Evolutionary conservation across 1,139 yeast genomes (phyloP), one percentile per base, ranked within the genome.

Genomic region (Taphrina flavorubra): DNA sequence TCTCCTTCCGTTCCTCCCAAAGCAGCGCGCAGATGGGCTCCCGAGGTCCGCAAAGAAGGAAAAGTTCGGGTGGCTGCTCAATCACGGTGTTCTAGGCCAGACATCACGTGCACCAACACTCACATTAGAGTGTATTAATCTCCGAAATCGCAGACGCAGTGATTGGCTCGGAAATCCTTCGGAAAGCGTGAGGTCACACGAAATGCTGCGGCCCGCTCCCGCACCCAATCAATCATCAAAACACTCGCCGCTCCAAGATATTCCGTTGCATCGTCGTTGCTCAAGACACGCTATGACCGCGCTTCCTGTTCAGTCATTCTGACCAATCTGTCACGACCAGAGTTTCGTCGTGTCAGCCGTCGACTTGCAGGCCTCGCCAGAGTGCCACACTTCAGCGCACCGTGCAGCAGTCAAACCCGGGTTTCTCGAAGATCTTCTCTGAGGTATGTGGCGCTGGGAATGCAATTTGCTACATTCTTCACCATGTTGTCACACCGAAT

Each of bases 381-480:
- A 14, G 47, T 25, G 53, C 20, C 53, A 46, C 51, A 25, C 11
- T 49, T 49, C 11, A 34, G 36, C 13, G 36, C 36, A 20, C 53
- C 53, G 53, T 49, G 53, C 53, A 49, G 53, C 34, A 20, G 53
- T 49, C 53, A 49, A 20, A 49, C 14, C 25, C 10, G 11, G 42
- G 14, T 31, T 49, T 49, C 53, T 49, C 53, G 53, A 49, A 49
- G 53, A 49, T 49, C 53, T 49, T 44, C 53, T 10, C 36, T 6
- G n/a, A 49, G 53, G 10, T 49, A 49, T 49, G 53, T 49, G 53
- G 53, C 53, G 53, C 36, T 25, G 36, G 53, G 53, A 49, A 49
- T 49, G 53, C 53, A 49, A 49, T 49, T 20, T 20, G 53, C 53
- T 20, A 49, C 53, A 49, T 49, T 49, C 53, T 49, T 49, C n/a